Evolutionary conservation across 805 yeast species (phyloP).

Genomic region (Metschnikowia santaceciliae): DNA sequence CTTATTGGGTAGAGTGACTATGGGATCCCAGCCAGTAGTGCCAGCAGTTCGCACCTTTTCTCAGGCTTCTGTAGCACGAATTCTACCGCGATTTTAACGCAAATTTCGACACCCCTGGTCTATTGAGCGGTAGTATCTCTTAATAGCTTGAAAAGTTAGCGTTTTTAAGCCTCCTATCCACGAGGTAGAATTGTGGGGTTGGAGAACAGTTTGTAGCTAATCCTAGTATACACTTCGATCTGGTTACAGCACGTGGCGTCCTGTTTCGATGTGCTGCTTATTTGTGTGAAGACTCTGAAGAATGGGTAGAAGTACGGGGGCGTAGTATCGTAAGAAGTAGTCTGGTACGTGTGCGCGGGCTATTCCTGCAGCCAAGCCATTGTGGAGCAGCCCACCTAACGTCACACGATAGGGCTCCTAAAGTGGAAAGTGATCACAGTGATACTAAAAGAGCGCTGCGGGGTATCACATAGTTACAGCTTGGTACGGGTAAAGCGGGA

Average conservation of each 20-base stretch:
- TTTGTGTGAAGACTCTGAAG: background rate
- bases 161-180: background rate
- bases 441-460: no score
- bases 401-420: no score
- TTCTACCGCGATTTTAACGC: no score
- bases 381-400: background rate
- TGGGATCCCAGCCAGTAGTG: no score
- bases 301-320: background rate
- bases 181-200: background rate
- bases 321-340: background rate
- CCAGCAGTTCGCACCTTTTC: no score
- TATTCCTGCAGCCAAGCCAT: background rate
- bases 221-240: background rate
- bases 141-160: background rate
- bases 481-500: no score
- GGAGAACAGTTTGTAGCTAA: background rate
- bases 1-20: no score
- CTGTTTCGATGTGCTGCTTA: background rate
- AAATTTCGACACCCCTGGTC: no score
- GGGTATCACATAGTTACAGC: no score
- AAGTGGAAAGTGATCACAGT: no score
- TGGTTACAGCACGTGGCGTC: background rate
- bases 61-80: no score
- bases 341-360: constrained; percentile 1
- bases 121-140: no score